Base-by-base conservation (phyloP, 331 rosid species). In the Quercus lobata region DNA sequence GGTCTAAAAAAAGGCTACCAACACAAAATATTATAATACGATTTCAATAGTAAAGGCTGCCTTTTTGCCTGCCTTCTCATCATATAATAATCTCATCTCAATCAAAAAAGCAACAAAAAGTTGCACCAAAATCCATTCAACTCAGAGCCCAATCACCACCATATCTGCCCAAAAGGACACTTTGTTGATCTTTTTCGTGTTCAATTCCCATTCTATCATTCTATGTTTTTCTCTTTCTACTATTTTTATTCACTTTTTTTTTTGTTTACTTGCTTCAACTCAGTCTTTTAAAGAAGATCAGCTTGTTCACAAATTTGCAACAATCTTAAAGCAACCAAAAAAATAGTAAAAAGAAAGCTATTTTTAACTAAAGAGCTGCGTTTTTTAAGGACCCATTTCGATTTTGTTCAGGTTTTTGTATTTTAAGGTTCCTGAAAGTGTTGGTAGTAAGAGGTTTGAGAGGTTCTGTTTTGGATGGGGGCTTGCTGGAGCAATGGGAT, bases 401-500 rank as follows among this genome's bases (percentile, higher is more conserved):
- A 52, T 71, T 29, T 8, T 21, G 17, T 56, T 63, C 35, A 7
- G 70, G 57, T 25, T 77, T n/a, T 66, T 63, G 76, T 53, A 35
- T 75, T 44, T 72, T 30, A 71, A 72, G 44, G 34, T 35, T 65
- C 52, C 79, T 75, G 76, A 80, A 63, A 79, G 75, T 32, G 41
- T 73, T 60, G 55, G 73, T 41, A 41, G 57, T 84, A 75, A 72
- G 76, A 73, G 37, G 27, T 72, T 72, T 65, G 74, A 62, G 80
- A 73, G 56, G 74, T 84, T 84, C 37, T 74, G 83, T 83, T 71
- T 85, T 80, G 73, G 89, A 96, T 93, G 99, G 99, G 99, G 85
- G 87, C 88, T 87, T 93, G 98, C 83, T 93, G 94, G 94, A 93
- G 99, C 81, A 91, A 83, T 58, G 85, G 82, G 79, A 84, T 92